phyloP scores from a whole-genome alignment of 352 stramenopile genomes.

The Phytophthora aleatoria region DNA sequence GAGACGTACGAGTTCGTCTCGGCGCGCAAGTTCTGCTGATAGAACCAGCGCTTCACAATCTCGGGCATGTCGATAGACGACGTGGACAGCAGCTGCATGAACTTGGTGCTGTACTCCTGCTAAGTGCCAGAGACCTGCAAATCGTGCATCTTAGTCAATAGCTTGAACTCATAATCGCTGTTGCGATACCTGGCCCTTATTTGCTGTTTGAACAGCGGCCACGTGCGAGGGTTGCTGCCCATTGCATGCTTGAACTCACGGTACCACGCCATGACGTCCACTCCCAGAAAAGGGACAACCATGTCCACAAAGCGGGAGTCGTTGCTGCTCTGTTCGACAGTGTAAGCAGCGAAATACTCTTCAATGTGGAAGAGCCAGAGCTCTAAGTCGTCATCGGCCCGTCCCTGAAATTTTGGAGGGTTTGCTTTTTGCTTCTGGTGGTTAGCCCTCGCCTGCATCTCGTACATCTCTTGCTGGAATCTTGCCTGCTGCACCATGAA shows the following conservation, averaged over 20 bases:
- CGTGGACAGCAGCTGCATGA: slow-evolving; percentile 1
- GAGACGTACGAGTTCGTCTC: neutral
- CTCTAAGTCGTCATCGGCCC: slow-evolving; percentile 9
- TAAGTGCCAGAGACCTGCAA: neutral
- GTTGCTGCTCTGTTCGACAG: neutral
- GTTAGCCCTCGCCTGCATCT: slow-evolving; percentile 4
- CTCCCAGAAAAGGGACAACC: slow-evolving; percentile 7
- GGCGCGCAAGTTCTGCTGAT: neutral
- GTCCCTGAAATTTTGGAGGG: slow-evolving; percentile 5
- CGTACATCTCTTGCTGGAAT: slow-evolving; percentile 20
- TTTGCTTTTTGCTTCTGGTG: slow-evolving; percentile 12
- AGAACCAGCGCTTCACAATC: slow-evolving; percentile 10
- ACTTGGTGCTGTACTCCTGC: slow-evolving; percentile 5
- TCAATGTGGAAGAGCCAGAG: slow-evolving; percentile 17
- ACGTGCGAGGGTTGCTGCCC: neutral
- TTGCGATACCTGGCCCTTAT: slow-evolving; percentile 3
- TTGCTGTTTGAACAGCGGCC: slow-evolving; percentile 3
- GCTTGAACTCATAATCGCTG: slow-evolving; percentile 13
- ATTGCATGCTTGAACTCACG: slow-evolving; percentile 7
- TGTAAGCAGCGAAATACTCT: slow-evolving; percentile 9
- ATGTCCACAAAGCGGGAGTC: slow-evolving; percentile 7
- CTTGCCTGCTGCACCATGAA: slow-evolving; percentile 14
- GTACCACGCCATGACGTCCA: slow-evolving; percentile 10
- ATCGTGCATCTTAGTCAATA: neutral
- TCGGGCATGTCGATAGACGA: neutral